phyloP scores from a whole-genome alignment of 129 eudicot genomes.

The Logfia minima region DNA sequence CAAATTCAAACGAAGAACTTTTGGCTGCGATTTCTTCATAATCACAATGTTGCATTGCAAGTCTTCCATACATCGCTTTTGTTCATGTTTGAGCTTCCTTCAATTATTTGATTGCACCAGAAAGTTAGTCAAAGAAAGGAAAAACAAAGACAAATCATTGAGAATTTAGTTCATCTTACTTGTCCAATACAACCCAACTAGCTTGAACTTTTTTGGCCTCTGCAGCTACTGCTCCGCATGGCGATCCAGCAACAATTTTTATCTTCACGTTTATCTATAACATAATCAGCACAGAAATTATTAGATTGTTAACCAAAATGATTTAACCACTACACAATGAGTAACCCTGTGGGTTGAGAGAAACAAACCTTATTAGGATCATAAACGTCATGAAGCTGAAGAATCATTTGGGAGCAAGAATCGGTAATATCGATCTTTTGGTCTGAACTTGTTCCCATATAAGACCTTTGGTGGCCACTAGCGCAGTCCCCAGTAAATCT shows the following conservation, averaged over 20 bases:
- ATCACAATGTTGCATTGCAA: slow-evolving; percentile 91
- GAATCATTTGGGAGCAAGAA: slow-evolving; percentile 96
- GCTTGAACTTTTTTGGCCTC: slow-evolving; percentile 89
- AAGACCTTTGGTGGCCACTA: slow-evolving; percentile 67
- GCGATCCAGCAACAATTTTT: slow-evolving; percentile 72
- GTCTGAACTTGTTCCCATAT: slow-evolving; percentile 57
- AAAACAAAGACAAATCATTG: not conserved
- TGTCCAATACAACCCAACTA: slow-evolving; percentile 92
- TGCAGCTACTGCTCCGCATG: slow-evolving; percentile 82
- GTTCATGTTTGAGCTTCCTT: slow-evolving; percentile 85
- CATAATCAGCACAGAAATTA: slow-evolving; percentile 12
- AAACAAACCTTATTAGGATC: slow-evolving; percentile 85
- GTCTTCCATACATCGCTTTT: slow-evolving; percentile 92
- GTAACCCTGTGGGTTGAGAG: not conserved
- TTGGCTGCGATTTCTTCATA: slow-evolving; percentile 88
- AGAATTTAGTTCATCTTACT: slow-evolving; percentile 40
- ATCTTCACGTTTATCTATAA: slow-evolving; percentile 89
- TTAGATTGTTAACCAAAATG: slow-evolving; percentile 17
- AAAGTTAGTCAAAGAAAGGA: not conserved
- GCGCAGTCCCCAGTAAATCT: slow-evolving; percentile 97
- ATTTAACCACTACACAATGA: slow-evolving; percentile 4
- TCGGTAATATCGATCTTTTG: slow-evolving; percentile 81
- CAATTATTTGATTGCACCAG: not conserved
- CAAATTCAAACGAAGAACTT: slow-evolving; percentile 82
- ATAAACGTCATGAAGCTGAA: slow-evolving; percentile 94